Conservation (phyloP, 2,329 filamentous ascomycete genomes). For the Diaporthe citrichinensis region DNA sequence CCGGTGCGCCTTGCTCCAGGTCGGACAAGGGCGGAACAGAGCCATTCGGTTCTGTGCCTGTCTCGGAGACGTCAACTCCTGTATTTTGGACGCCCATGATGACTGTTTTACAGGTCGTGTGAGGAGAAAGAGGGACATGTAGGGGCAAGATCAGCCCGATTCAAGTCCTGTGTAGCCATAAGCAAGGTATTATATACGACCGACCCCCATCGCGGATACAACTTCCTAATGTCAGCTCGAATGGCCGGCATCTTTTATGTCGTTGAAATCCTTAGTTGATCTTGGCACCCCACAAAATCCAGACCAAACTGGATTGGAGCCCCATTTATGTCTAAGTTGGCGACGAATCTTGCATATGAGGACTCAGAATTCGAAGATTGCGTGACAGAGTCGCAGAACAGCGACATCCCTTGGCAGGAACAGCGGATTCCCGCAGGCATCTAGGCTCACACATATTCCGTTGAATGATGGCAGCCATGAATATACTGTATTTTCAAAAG, state of each 20-base stretch:
- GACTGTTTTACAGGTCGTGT: background rate
- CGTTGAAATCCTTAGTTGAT: conserved; percentile 12
- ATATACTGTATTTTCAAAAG: too few species aligned
- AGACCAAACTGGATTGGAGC: background rate
- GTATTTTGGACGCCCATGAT: conserved; percentile 12
- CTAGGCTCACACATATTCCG: background rate
- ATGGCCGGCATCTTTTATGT: conserved; percentile 3
- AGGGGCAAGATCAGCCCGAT: background rate
- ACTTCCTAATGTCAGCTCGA: background rate
- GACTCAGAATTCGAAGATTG: conserved; percentile 15
- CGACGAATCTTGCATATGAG: conserved; percentile 24
- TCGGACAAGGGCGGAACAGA: background rate
- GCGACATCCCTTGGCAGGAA: conserved; percentile 21
- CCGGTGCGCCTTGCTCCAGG: conserved; percentile 1
- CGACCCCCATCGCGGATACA: background rate
- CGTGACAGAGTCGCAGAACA: conserved; percentile 16
- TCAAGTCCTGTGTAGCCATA: background rate
- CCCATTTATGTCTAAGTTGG: conserved; percentile 11
- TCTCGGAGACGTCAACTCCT: conserved; percentile 6
- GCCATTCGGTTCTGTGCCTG: background rate
- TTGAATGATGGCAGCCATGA: background rate
- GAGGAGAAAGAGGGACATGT: background rate
- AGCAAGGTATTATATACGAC: background rate
- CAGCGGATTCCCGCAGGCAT: background rate
- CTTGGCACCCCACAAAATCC: conserved; percentile 23